These are phyloP conservation scores for Leccinum truebloodii DNA, from an alignment of 768 basidiomycete genomes.

Conservation along the genomic window DNA sequence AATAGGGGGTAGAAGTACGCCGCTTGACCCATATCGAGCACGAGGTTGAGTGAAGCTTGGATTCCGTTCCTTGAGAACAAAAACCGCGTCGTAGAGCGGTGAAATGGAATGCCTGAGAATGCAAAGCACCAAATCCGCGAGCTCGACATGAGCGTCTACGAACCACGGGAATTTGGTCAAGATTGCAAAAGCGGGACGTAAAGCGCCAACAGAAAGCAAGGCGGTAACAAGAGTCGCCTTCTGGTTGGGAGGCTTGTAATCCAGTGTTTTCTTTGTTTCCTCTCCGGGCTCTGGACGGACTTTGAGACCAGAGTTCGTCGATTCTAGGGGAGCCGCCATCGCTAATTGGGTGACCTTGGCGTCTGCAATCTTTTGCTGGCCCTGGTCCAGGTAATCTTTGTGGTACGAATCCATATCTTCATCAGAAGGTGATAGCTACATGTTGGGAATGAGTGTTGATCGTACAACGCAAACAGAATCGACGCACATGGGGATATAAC, in stretches of 20 bases:
- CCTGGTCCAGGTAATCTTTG: constrained; percentile 63
- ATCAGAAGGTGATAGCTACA: constrained; percentile 73
- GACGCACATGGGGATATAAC: constrained; percentile 85
- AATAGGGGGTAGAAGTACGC: constrained; percentile 49
- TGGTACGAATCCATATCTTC: constrained; percentile 68
- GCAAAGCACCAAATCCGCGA: constrained; percentile 86
- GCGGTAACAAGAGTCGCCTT: constrained; percentile 76
- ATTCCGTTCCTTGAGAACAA: constrained; percentile 60
- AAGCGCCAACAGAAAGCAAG: constrained; percentile 83
- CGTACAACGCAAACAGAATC: neutral
- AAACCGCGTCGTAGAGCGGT: constrained; percentile 56
- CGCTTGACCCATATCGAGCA: constrained; percentile 60
- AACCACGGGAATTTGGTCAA: constrained; percentile 85
- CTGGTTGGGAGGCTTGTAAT: constrained; percentile 62
- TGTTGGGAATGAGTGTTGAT: constrained; percentile 9
- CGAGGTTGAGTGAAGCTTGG: constrained; percentile 64
- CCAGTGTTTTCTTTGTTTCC: constrained; percentile 36
- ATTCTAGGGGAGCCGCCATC: constrained; percentile 81
- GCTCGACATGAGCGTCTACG: constrained; percentile 73
- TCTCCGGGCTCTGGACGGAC: constrained; percentile 41
- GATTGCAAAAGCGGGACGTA: constrained; percentile 76
- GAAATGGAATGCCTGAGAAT: constrained; percentile 68
- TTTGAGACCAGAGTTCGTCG: constrained; percentile 41
- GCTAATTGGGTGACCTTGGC: constrained; percentile 78
- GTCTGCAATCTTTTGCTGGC: constrained; percentile 62